A percentile compares a stretch with the other conserved stretches of the same genome.
Evolutionary conservation across 106 monocot genomes (phyloP).

Genomic region (Allium cepa): DNA sequence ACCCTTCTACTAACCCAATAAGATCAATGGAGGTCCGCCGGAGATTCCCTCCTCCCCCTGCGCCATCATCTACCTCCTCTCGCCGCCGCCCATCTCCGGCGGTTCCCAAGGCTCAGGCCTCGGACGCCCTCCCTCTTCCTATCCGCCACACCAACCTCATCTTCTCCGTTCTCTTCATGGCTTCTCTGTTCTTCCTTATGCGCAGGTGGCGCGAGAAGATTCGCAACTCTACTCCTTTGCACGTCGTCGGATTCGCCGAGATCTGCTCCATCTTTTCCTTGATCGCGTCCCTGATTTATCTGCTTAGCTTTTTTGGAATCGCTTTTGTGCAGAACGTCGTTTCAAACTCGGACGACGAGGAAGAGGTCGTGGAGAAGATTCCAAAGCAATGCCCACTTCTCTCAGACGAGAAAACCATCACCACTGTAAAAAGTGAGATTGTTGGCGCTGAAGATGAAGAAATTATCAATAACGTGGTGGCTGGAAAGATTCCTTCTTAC

Average conservation of each 20-base stretch:
- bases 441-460: conserved; percentile 8
- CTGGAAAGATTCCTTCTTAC: conserved; percentile 55
- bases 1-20: neutral
- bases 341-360: conserved; percentile 31
- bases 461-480: conserved; percentile 26
- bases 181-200: conserved; percentile 56
- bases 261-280: conserved; percentile 46
- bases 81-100: conserved; percentile 8
- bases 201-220: conserved; percentile 60
- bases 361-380: conserved; percentile 7
- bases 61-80: neutral
- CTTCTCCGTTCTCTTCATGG: conserved; percentile 55
- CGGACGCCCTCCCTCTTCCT: conserved; percentile 70
- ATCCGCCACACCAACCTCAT: conserved; percentile 59
- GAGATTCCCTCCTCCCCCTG: neutral
- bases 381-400: conserved; percentile 1
- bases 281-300: conserved; percentile 64
- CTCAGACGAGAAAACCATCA: neutral
- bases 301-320: conserved; percentile 71
- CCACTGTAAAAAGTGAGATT: neutral
- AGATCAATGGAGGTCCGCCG: conserved; percentile 16
- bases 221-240: conserved; percentile 49
- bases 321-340: conserved; percentile 45
- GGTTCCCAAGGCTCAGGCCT: conserved; percentile 33
- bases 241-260: conserved; percentile 43